Conservation (phyloP, 306 rosid species). For the Vigna angularis region DNA sequence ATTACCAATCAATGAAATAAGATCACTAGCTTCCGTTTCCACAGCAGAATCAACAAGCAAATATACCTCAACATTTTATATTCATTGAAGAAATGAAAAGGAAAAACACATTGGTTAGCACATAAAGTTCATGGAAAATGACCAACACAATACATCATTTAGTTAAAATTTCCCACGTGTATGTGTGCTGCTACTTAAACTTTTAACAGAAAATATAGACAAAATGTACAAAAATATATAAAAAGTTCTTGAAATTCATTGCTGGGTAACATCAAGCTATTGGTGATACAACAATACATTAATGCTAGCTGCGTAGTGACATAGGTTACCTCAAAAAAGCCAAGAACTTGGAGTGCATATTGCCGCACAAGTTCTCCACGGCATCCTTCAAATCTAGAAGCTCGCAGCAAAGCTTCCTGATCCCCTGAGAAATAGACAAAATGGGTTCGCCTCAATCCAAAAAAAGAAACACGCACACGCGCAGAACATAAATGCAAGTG, state of each 20-base stretch:
- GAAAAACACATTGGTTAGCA: not conserved
- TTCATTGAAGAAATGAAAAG: not conserved
- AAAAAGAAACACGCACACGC: not conserved
- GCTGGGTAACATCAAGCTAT: slow-evolving; percentile 19
- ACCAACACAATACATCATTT: slow-evolving; percentile 10
- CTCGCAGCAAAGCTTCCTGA: slow-evolving; percentile 94
- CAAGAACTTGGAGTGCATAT: slow-evolving; percentile 86
- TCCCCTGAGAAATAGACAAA: slow-evolving; percentile 67
- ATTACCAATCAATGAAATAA: slow-evolving; percentile 24
- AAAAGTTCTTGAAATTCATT: slow-evolving; percentile 23
- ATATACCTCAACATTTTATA: not conserved
- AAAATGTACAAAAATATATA: not conserved
- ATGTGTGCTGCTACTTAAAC: not conserved
- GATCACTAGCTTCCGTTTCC: slow-evolving; percentile 17
- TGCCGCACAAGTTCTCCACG: slow-evolving; percentile 94
- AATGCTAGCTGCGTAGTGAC: slow-evolving; percentile 1
- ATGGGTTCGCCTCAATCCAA: slow-evolving; percentile 28
- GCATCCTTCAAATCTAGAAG: slow-evolving; percentile 93
- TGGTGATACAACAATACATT: slow-evolving; percentile 3
- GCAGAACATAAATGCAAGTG: not conserved
- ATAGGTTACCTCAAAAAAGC: slow-evolving; percentile 84
- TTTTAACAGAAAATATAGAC: slow-evolving; percentile 24
- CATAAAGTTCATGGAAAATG: slow-evolving; percentile 6
- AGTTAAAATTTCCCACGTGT: not conserved
- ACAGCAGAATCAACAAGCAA: not conserved